Percentiles rank a stretch among this genome's conserved stretches.
These are phyloP conservation scores for Mrakiaceae sp. DNA, from an alignment of 1,284 basidiomycete genomes.

Conservation along the genomic window DNA sequence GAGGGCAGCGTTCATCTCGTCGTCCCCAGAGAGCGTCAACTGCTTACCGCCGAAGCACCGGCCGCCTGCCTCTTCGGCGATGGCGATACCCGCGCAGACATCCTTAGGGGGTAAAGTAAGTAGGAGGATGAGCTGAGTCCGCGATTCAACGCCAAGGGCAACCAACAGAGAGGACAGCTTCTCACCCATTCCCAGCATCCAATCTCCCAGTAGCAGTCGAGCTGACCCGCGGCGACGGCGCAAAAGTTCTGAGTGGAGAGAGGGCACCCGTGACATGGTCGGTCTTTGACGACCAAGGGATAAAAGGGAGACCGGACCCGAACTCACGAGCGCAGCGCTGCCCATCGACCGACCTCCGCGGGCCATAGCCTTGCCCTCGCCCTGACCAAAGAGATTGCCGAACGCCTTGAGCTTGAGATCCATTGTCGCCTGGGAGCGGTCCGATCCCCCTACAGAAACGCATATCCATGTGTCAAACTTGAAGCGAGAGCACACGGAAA, in stretches of 20 bases:
- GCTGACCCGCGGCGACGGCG: slow-evolving; percentile 16
- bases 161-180: background rate
- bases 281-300: background rate
- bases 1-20: slow-evolving; percentile 50
- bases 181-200: slow-evolving; percentile 18
- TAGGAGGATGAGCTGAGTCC: background rate
- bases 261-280: background rate
- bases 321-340: slow-evolving; percentile 67
- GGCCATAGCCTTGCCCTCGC: slow-evolving; percentile 56
- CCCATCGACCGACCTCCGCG: slow-evolving; percentile 76
- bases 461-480: background rate
- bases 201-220: slow-evolving; percentile 16
- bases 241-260: slow-evolving; percentile 15
- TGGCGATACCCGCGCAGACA: slow-evolving; percentile 69
- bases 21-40: slow-evolving; percentile 34
- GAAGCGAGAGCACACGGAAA: background rate
- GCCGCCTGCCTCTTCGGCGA: slow-evolving; percentile 80
- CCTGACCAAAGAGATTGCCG: slow-evolving; percentile 63
- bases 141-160: background rate
- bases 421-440: slow-evolving; percentile 50
- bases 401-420: slow-evolving; percentile 59
- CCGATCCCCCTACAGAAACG: slow-evolving; percentile 37
- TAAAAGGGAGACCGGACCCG: background rate
- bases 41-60: slow-evolving; percentile 58
- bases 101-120: slow-evolving; percentile 22